Evolutionary conservation across 345 rosid species (phyloP).

Genomic region (Arabis alpina): DNA sequence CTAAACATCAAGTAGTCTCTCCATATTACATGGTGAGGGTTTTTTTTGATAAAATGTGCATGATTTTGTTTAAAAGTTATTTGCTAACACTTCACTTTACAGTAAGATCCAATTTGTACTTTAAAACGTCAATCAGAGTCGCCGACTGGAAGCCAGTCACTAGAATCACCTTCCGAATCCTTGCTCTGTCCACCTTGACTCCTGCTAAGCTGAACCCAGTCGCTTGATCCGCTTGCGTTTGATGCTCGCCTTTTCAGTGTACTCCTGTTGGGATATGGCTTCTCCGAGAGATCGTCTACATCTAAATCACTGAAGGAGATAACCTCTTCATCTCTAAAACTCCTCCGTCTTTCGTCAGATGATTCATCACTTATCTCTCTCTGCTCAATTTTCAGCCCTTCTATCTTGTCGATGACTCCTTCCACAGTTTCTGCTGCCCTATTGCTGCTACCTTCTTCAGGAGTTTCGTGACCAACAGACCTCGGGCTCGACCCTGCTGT

Average conservation of each 20-base stretch:
- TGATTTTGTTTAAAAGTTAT: neutral
- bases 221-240: conserved; percentile 54
- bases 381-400: conserved; percentile 41
- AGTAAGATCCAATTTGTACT: conserved; percentile 40
- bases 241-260: conserved; percentile 41
- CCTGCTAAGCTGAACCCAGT: conserved; percentile 63
- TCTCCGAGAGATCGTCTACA: conserved; percentile 45
- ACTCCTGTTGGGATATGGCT: conserved; percentile 36
- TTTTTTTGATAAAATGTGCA: conserved; percentile 17
- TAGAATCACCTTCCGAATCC: conserved; percentile 68
- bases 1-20: neutral
- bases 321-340: conserved; percentile 49
- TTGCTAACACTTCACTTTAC: conserved; percentile 42
- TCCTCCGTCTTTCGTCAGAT: conserved; percentile 48
- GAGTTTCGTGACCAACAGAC: conserved; percentile 30
- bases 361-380: conserved; percentile 48
- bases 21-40: conserved; percentile 8
- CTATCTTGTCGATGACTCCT: conserved; percentile 39
- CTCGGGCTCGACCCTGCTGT: conserved; percentile 29
- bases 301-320: conserved; percentile 73
- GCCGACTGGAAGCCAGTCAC: conserved; percentile 66
- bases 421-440: conserved; percentile 27
- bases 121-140: conserved; percentile 51
- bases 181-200: conserved; percentile 51
- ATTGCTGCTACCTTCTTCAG: conserved; percentile 31